These are phyloP conservation scores for Hyphodiscus hymeniophilus DNA, from an alignment of 495 filamentous ascomycete species.

Conservation along the genomic window DNA sequence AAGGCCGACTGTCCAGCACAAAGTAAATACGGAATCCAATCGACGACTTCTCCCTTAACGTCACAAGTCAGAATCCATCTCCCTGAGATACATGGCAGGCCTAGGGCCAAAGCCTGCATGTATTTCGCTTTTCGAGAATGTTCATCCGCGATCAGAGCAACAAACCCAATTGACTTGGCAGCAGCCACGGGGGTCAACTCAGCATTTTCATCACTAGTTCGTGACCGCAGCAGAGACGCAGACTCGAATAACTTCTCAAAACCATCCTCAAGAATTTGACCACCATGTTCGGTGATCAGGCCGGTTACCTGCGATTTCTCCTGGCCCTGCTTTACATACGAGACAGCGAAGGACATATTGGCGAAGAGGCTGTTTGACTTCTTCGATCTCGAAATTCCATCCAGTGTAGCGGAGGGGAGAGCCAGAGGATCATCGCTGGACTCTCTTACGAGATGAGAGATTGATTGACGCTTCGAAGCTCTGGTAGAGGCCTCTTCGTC, in stretches of 20 bases:
- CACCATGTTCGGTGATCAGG: slow-evolving; percentile 51
- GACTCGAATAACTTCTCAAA: slow-evolving; percentile 75
- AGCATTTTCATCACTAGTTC: slow-evolving; percentile 5
- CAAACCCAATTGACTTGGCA: slow-evolving; percentile 59
- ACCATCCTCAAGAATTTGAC: slow-evolving; percentile 59
- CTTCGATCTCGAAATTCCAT: background rate
- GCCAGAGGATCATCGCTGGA: slow-evolving; percentile 14
- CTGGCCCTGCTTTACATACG: slow-evolving; percentile 14
- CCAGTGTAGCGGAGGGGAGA: background rate
- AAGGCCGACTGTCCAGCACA: slow-evolving; percentile 75
- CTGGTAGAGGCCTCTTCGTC: slow-evolving; percentile 1
- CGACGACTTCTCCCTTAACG: slow-evolving; percentile 45
- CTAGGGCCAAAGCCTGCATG: slow-evolving; percentile 89
- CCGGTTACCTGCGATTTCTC: slow-evolving; percentile 13
- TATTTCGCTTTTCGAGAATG: slow-evolving; percentile 89
- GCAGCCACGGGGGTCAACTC: slow-evolving; percentile 28
- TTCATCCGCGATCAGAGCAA: slow-evolving; percentile 75
- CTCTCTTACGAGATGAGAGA: background rate
- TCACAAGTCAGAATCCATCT: slow-evolving; percentile 77
- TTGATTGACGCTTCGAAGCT: slow-evolving; percentile 14
- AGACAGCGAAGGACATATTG: slow-evolving; percentile 23
- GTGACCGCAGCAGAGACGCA: background rate
- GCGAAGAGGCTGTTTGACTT: slow-evolving; percentile 8
- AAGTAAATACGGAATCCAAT: slow-evolving; percentile 77
- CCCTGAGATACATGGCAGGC: slow-evolving; percentile 71